phyloP scores from a whole-genome alignment of 345 rosid species.

The Eucalyptus tenuipes region DNA sequence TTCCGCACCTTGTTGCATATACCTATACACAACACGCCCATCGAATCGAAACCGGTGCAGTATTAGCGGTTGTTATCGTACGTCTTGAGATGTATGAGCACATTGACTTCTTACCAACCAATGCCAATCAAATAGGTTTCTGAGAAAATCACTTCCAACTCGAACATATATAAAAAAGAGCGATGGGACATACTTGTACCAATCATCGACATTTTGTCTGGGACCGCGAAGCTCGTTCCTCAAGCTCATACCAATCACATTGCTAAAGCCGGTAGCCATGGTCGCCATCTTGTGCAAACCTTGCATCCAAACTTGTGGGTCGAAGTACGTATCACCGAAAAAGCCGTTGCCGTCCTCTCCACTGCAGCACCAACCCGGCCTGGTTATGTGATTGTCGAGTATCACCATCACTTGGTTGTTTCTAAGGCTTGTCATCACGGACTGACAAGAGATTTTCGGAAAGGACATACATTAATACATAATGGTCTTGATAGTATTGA shows the following conservation, averaged over 20 bases:
- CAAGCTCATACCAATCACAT: conserved; percentile 82
- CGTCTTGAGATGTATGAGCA: background rate
- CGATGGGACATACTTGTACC: conserved; percentile 55
- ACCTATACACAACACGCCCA: conserved; percentile 5
- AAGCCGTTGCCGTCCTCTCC: conserved; percentile 74
- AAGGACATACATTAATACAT: background rate
- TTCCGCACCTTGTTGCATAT: conserved; percentile 81
- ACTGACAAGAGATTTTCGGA: conserved; percentile 11
- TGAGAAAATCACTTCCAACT: background rate
- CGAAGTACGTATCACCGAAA: conserved; percentile 70
- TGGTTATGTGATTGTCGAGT: conserved; percentile 80
- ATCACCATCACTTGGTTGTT: conserved; percentile 64
- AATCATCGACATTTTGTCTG: conserved; percentile 56
- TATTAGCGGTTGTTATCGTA: background rate
- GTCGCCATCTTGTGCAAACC: conserved; percentile 62
- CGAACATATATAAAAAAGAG: background rate
- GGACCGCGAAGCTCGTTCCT: conserved; percentile 93
- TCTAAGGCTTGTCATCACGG: conserved; percentile 54
- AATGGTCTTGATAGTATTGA: background rate
- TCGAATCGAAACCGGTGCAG: background rate
- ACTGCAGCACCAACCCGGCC: conserved; percentile 88
- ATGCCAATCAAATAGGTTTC: background rate
- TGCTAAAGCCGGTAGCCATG: conserved; percentile 35
- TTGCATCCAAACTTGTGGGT: conserved; percentile 54
- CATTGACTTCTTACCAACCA: background rate